Conservation (phyloP, 805 yeast species). For the Kodamaea lidongshanica region DNA sequence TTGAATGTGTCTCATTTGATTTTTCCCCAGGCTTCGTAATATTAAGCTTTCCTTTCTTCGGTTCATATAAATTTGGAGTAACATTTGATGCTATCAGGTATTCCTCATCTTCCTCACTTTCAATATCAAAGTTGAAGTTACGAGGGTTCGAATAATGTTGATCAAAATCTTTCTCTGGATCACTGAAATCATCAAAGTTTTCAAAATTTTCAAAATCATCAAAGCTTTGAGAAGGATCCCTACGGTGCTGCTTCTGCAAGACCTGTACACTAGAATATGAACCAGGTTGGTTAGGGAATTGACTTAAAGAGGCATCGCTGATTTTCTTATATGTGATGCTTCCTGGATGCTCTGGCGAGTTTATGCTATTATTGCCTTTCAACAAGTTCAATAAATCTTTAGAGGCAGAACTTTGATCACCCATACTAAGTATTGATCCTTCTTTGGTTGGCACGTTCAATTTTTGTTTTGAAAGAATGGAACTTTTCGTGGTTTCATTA, state of each 20-base stretch:
- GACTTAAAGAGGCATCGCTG: too few relatives aligned
- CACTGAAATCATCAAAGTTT: conserved; percentile 27
- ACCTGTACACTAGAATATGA: too few relatives aligned
- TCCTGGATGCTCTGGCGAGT: not conserved
- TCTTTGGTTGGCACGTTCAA: too few relatives aligned
- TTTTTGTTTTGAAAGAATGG: conserved; percentile 1
- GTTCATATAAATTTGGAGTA: too few relatives aligned
- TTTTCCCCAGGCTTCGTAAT: conserved; percentile 27
- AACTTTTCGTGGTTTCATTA: not conserved
- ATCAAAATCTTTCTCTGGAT: conserved; percentile 19
- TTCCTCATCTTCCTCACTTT: conserved; percentile 31
- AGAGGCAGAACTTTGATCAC: conserved; percentile 3
- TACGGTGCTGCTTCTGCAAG: too few relatives aligned
- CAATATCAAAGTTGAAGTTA: conserved; percentile 23
- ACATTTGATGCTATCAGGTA: too few relatives aligned
- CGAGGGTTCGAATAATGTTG: conserved; percentile 4
- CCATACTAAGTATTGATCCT: too few relatives aligned
- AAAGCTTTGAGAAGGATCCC: too few relatives aligned
- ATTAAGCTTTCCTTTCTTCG: conserved; percentile 16
- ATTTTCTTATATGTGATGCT: conserved; percentile 1
- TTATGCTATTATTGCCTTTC: conserved; percentile 5
- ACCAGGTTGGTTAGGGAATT: too few relatives aligned
- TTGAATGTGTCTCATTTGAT: conserved; percentile 9
- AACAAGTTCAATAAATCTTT: conserved; percentile 10
- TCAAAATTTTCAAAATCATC: conserved; percentile 16